Evolutionary conservation across 2,329 filamentous ascomycete species (phyloP).

Genomic region (Ascochyta viciae-villosae): DNA sequence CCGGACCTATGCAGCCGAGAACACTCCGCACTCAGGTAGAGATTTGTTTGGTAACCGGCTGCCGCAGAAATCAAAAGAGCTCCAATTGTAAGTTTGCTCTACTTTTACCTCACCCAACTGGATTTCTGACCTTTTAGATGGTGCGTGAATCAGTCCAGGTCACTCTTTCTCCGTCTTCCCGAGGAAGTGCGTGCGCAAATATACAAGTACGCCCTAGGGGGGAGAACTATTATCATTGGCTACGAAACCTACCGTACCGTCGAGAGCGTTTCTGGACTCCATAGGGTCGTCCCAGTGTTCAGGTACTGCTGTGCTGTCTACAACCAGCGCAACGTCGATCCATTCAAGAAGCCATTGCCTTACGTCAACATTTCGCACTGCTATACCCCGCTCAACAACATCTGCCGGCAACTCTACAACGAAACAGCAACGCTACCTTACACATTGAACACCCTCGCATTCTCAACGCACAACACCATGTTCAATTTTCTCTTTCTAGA

Average conservation of each 20-base stretch:
- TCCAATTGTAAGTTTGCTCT: conserved; percentile 22
- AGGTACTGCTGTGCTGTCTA: conserved; percentile 31
- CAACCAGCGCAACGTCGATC: conserved; percentile 22
- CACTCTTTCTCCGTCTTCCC: conserved; percentile 36
- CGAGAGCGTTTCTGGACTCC: neutral
- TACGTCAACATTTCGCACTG: conserved; percentile 10
- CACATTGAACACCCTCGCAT: conserved; percentile 32
- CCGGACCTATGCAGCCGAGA: conserved; percentile 21
- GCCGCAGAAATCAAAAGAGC: conserved; percentile 20
- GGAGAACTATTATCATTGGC: conserved; percentile 35
- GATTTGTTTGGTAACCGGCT: conserved; percentile 17
- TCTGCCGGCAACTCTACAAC: conserved; percentile 40
- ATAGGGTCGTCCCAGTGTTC: conserved; percentile 24
- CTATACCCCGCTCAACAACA: conserved; percentile 32
- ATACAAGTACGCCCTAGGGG: conserved; percentile 30
- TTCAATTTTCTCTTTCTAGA: conserved; percentile 39
- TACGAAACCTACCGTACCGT: conserved; percentile 30
- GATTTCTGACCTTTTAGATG: conserved; percentile 23
- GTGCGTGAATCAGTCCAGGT: conserved; percentile 31
- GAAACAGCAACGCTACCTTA: conserved; percentile 40
- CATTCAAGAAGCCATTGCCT: neutral
- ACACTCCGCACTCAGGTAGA: conserved; percentile 12
- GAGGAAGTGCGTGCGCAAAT: conserved; percentile 30
- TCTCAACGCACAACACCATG: conserved; percentile 31
- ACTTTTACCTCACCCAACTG: neutral